Evolutionary conservation across 441 rosid genomes (phyloP).

Genomic region (Syzygium syzygioides): DNA sequence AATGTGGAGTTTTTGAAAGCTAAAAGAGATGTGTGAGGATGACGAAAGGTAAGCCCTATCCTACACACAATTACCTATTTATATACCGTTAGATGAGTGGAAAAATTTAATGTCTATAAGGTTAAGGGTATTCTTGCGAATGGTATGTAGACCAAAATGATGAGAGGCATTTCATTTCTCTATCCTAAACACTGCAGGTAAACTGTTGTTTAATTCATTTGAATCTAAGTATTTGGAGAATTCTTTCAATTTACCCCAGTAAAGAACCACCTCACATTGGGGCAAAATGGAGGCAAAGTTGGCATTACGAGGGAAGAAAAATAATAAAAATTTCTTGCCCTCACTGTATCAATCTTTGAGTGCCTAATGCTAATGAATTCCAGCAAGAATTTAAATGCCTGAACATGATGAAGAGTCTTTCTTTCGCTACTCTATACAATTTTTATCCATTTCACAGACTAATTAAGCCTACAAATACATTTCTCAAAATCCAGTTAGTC

Average conservation of each 20-base stretch:
- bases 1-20: background rate
- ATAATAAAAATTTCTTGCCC: background rate
- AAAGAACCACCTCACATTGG: background rate
- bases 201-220: background rate
- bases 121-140: fast-evolving
- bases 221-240: background rate
- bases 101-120: background rate
- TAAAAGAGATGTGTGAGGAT: background rate
- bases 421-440: background rate
- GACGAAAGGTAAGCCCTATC: background rate
- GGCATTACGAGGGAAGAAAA: background rate
- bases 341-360: background rate
- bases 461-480: background rate
- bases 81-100: background rate
- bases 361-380: background rate
- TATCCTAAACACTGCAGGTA: background rate
- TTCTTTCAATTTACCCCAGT: background rate
- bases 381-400: background rate
- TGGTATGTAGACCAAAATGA: background rate
- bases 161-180: background rate
- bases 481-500: background rate
- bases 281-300: background rate
- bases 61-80: background rate
- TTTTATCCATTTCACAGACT: background rate
- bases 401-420: background rate